Evolutionary conservation across 179 eudicot species (phyloP).

Genomic region (Dionaea muscipula): DNA sequence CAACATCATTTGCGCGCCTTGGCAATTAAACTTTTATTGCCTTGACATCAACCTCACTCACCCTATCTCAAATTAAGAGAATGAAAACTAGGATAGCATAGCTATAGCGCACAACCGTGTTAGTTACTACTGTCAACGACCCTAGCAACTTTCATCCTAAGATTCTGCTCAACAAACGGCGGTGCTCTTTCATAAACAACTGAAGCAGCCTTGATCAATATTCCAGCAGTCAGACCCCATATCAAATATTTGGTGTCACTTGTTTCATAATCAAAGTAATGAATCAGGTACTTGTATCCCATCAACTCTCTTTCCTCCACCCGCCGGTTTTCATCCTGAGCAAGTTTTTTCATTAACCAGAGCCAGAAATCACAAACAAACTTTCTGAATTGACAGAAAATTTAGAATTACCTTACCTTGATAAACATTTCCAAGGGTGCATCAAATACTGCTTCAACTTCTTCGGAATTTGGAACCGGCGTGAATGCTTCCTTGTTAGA

Average conservation of each 20-base stretch:
- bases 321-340: conserved; percentile 71
- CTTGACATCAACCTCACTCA: too few species aligned
- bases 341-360: neutral
- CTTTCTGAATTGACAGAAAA: neutral
- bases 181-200: conserved; percentile 74
- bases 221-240: conserved; percentile 93
- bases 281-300: conserved; percentile 70
- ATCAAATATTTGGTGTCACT: conserved; percentile 44
- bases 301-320: conserved; percentile 83
- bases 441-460: conserved; percentile 73
- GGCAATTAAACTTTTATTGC: too few species aligned
- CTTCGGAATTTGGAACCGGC: conserved; percentile 54
- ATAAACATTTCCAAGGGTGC: conserved; percentile 93
- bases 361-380: neutral
- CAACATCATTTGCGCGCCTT: too few species aligned
- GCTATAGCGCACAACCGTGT: too few species aligned
- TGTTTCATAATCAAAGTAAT: conserved; percentile 67
- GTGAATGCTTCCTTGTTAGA: conserved; percentile 45
- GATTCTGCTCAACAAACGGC: conserved; percentile 68
- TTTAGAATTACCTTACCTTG: conserved; percentile 34
- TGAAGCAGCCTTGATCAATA: conserved; percentile 86
- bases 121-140: too few species aligned
- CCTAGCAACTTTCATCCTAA: conserved; percentile 44
- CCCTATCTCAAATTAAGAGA: too few species aligned
- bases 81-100: too few species aligned